These are phyloP conservation scores for Pseudogymnoascus sp. DNA, from an alignment of 2,329 filamentous ascomycete species.

Conservation along the genomic window DNA sequence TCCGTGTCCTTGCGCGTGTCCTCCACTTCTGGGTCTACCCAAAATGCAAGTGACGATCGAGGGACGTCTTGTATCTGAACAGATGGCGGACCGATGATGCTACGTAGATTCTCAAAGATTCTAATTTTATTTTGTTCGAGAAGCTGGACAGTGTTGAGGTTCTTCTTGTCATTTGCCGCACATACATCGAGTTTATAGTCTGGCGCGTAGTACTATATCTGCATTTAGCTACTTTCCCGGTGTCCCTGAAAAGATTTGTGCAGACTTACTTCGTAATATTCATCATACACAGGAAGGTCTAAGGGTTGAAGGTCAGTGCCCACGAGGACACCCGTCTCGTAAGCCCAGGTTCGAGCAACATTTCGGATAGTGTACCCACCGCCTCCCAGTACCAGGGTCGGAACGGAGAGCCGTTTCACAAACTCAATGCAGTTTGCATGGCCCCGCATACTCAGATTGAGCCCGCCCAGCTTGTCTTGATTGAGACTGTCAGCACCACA, in stretches of 20 bases:
- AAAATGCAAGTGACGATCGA: slow-evolving; percentile 51
- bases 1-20: slow-evolving; percentile 62
- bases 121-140: slow-evolving; percentile 73
- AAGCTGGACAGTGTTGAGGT: slow-evolving; percentile 76
- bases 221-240: background rate
- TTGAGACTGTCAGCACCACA: slow-evolving; percentile 93
- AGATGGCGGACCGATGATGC: slow-evolving; percentile 77
- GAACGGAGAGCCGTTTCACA: slow-evolving; percentile 76
- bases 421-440: slow-evolving; percentile 92
- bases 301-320: slow-evolving; percentile 65
- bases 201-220: slow-evolving; percentile 67
- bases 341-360: slow-evolving; percentile 95
- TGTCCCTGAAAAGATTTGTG: background rate
- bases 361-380: slow-evolving; percentile 97
- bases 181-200: slow-evolving; percentile 88
- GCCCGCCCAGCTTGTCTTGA: slow-evolving; percentile 87
- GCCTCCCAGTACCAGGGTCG: slow-evolving; percentile 83
- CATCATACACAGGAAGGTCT: slow-evolving; percentile 88
- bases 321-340: slow-evolving; percentile 86
- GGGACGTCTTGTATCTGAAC: slow-evolving; percentile 81
- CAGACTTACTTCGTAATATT: slow-evolving; percentile 64
- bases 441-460: slow-evolving; percentile 94
- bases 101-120: slow-evolving; percentile 77
- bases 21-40: slow-evolving; percentile 55
- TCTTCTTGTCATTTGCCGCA: slow-evolving; percentile 77